Percentiles rank a stretch among this genome's conserved stretches.
Evolutionary conservation across 2,329 filamentous ascomycete genomes (phyloP).

Genomic region (Fusarium ramigenum): DNA sequence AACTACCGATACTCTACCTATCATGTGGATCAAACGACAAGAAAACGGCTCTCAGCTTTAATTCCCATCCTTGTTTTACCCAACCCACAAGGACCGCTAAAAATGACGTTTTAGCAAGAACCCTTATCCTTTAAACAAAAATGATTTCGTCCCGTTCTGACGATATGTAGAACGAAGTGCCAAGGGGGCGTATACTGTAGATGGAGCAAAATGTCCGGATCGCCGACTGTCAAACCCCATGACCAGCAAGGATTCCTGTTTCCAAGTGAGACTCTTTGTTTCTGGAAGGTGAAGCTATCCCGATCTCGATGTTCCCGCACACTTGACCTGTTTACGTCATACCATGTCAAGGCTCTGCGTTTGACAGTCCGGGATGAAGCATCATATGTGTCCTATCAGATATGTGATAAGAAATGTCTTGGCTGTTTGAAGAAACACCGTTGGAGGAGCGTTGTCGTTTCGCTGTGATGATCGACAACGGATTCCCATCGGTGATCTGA

Average conservation of each 20-base stretch:
- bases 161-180: not conserved
- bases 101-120: slow-evolving; percentile 21
- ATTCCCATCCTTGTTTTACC: slow-evolving; percentile 2
- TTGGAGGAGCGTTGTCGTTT: not conserved
- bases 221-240: not conserved
- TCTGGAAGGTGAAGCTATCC: slow-evolving; percentile 12
- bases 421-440: not conserved
- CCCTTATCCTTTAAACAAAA: not conserved
- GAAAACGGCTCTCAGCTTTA: not conserved
- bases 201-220: slow-evolving; percentile 30
- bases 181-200: not conserved
- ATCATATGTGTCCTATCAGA: slow-evolving; percentile 10
- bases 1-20: not conserved
- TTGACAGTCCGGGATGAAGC: slow-evolving; percentile 5
- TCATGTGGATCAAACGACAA: slow-evolving; percentile 11
- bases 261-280: not conserved
- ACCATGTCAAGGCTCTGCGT: slow-evolving; percentile 9
- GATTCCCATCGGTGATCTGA: slow-evolving; percentile 12
- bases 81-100: slow-evolving; percentile 12
- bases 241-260: not conserved
- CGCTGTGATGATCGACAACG: slow-evolving; percentile 7
- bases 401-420: not conserved
- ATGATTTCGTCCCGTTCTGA: not conserved
- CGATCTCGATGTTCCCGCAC: slow-evolving; percentile 24
- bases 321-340: slow-evolving; percentile 27